Base-by-base conservation (phyloP, 306 rosid genomes). In the Citrullus amarus region DNA sequence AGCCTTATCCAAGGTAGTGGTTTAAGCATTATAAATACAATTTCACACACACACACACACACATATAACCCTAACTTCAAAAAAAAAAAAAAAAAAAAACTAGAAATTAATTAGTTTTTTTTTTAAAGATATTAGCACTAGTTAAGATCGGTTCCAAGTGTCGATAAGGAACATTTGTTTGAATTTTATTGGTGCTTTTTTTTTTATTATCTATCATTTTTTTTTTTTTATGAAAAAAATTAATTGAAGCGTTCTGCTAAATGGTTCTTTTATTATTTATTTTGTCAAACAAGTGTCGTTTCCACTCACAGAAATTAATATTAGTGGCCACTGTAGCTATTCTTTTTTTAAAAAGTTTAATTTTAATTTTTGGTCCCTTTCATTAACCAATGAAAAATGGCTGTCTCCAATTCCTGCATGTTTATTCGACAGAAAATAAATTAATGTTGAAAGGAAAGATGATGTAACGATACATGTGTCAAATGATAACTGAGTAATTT, bases 1-100 rank as follows among this genome's bases (percentile, higher is more conserved):
- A 73, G 46, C 30, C 78, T 73, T 73, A 73, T 73, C 78, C 62
- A 73, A 28, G 46, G 62, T 73, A 73, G 78, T 73, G 78, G 46
- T 32, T 73, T 28, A 50, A 16, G 15, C 77, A 14, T 72, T 50
- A 25, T 25, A 50, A 72, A 71, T 67, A 71, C 22, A 72, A 70
- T 70, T 50, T 50, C 22, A 3, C 11, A 15, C 75, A 34, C 34
- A 32, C 3, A 32, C 16, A 16, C 6, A 54, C 34, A 32, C 3
- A 32, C 16, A 16, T 5, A 54, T 5, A 16, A 16, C 58, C 58
- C 58, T 54, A 54, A 13, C 57, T 53, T 53, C 51, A 53, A 12
- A 53, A 5, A 32, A 59, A 25, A 20, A 50, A 11, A 53, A 5
- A 32, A 62, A 62, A 15, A 6, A 34, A 3, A 50, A 30, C 28